Evolutionary conservation across 2,329 filamentous ascomycete genomes (phyloP), one percentile per base, ranked within the genome.

Genomic region (Daldinia eschscholtzii): DNA sequence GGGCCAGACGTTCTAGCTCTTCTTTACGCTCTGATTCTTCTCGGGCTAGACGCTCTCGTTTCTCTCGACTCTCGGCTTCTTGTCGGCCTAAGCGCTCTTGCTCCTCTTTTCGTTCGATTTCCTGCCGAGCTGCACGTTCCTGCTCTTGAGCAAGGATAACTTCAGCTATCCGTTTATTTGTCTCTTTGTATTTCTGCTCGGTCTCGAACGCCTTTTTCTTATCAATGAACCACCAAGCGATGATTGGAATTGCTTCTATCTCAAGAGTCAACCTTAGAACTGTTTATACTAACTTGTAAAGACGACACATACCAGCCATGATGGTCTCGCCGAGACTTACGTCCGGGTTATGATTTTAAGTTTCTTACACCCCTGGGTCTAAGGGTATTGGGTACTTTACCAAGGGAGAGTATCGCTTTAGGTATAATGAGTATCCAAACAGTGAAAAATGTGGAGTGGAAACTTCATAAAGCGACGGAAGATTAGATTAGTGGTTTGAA

Each of bases 171-270:
- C 15, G 26, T 10, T 52, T 52, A 12, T 52, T 52, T 6, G 46
- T 52, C 26, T 52, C 46, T 12, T n/a, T 52, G 9, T 52, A 52
- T 30, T 52, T 52, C 28, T 52, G 46, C 10, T 52, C 46, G 6
- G 46, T 33, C 26, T 52, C 46, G 26, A 52, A 18, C 9, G 46
- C 46, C 20, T 52, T 52, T 18, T 33, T 52, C 26, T 52, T 52
- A 15, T 52, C 46, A 3, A 52, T 28, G 46, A 52, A 52, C 46
- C 46, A 52, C 46, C 46, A 52, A 12, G 46, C 46, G 13, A 52
- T 52, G 6, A 52, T 52, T 6, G 46, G 46, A n/a, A 52, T 52
- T 18, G 46, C 13, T 9, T 52, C 46, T 52, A 5, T 3, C 5
- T 33, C 2, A 6, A 5, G 26, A 28, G 15, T 52, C 33, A 52